Conservation (phyloP, 2,329 filamentous ascomycete species). For the Diaporthe citriasiana region DNA sequence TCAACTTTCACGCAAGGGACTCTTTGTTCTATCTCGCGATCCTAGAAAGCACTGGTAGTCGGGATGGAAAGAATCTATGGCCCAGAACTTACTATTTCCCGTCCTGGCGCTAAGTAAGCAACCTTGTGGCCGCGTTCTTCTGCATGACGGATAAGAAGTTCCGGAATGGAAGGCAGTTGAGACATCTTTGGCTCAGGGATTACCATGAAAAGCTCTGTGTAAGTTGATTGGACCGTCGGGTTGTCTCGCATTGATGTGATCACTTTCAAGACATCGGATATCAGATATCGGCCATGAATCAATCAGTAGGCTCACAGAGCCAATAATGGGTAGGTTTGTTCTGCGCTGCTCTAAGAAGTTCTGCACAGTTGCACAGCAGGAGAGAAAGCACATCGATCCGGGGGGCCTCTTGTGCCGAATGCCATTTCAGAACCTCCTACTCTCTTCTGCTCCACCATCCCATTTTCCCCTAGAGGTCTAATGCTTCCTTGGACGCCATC, state of each 20-base stretch:
- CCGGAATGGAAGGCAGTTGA: constrained; percentile 10
- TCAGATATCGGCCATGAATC: neutral
- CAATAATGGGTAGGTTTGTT: neutral
- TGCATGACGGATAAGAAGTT: constrained; percentile 21
- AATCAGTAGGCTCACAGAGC: neutral
- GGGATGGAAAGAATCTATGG: too few species aligned
- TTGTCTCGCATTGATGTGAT: neutral
- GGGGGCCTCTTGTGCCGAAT: neutral
- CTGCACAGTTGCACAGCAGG: too few species aligned
- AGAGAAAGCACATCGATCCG: neutral
- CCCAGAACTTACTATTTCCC: neutral
- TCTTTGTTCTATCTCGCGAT: neutral
- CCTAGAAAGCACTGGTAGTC: too few species aligned
- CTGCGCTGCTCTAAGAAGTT: neutral
- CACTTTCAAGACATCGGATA: neutral
- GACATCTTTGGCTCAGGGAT: neutral
- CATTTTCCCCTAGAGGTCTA: neutral
- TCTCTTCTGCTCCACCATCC: neutral
- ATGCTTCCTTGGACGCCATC: too few species aligned
- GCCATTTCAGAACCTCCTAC: neutral
- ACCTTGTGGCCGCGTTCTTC: constrained; percentile 5
- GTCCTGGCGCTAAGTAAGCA: constrained; percentile 13
- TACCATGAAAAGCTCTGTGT: neutral
- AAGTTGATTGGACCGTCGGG: neutral
- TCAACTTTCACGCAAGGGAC: neutral